Evolutionary conservation across 2,329 filamentous ascomycete species (phyloP).

Genomic region (Alternaria novae-zelandiae): DNA sequence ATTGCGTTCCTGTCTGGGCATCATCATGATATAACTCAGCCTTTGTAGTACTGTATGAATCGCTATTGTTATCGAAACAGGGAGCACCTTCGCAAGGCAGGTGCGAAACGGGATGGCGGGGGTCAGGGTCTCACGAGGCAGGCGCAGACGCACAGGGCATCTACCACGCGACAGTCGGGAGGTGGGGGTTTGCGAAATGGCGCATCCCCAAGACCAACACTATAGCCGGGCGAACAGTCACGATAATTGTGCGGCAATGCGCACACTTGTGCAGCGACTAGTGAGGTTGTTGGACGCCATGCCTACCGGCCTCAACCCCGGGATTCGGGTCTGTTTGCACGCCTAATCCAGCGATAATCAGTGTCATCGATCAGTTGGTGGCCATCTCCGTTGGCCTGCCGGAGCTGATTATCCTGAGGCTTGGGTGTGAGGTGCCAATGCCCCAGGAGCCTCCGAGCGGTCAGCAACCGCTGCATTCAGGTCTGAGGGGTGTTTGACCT

Average conservation of each 20-base stretch:
- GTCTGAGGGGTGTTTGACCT: slow-evolving; percentile 6
- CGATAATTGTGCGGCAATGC: neutral
- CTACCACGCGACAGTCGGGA: slow-evolving; percentile 9
- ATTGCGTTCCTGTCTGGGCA: neutral
- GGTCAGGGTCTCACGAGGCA: slow-evolving; percentile 3
- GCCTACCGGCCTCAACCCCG: slow-evolving; percentile 4
- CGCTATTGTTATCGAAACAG: neutral
- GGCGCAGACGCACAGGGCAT: slow-evolving; percentile 12
- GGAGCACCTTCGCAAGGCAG: slow-evolving; percentile 2
- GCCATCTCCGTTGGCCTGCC: slow-evolving; percentile 1
- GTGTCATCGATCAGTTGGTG: slow-evolving; percentile 2
- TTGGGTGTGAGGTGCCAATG: slow-evolving; percentile 4
- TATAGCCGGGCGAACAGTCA: neutral
- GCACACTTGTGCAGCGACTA: slow-evolving; percentile 4
- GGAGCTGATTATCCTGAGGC: slow-evolving; percentile 2
- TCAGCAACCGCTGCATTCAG: slow-evolving; percentile 8
- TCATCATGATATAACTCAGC: neutral
- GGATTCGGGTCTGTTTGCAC: slow-evolving; percentile 3
- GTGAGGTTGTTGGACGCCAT: neutral
- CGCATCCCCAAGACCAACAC: neutral
- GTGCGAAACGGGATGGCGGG: slow-evolving; percentile 8
- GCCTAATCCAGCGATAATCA: neutral
- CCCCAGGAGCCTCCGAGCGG: slow-evolving; percentile 6
- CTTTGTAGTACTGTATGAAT: neutral
- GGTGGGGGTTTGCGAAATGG: slow-evolving; percentile 2